Evolutionary conservation across 805 yeast species (phyloP), one percentile per base, ranked within the genome.

Genomic region (Yarrowia phangngaensis): DNA sequence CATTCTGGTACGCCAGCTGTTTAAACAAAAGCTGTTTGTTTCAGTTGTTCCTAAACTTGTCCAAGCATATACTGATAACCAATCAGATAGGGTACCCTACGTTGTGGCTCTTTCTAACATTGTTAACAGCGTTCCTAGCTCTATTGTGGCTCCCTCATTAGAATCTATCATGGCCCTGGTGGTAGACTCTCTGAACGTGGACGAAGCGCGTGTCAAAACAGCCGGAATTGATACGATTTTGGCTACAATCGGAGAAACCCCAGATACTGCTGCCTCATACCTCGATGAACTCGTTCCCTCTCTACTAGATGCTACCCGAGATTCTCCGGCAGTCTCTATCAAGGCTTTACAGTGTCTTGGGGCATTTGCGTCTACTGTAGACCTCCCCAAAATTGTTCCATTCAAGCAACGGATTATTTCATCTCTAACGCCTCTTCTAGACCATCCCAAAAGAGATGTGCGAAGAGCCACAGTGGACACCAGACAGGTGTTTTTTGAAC

Each of bases 11-110:
- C 75, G 84, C 52, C 63, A 75, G 34, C 70, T 92, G 17, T 86
- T 83, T 71, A 87, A 87, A 60, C 98, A 92, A 60, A 80, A 80
- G 54, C 71, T 85, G 19, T 86, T 87, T 60, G 76, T 78, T 52
- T 65, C 70, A 7, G 67, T 79, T 1, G 70, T 86, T 5, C 83
- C 84, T 0, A 63, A 61, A 22, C 61, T 87, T 23, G 75, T 82
- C 6, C 60, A 64, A 0, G 72, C 71, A 3, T 79, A 74, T 60
- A 64, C 56, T 17, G 29, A 50, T 8, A 34, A 53, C 15, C 22
- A 43, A 8, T 55, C 64, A 52, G 38, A 31, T 3, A 74, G 74
- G 53, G 74, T 78, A 38, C 73, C 76, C 38, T 78, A 78, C 55
- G 65, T 89, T 53, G 71, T 78, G 8, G 78, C 92, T 0, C 67